Evolutionary conservation across 345 rosid species (phyloP), one percentile per base, ranked within the genome.

Genomic region (Salix udensis): DNA sequence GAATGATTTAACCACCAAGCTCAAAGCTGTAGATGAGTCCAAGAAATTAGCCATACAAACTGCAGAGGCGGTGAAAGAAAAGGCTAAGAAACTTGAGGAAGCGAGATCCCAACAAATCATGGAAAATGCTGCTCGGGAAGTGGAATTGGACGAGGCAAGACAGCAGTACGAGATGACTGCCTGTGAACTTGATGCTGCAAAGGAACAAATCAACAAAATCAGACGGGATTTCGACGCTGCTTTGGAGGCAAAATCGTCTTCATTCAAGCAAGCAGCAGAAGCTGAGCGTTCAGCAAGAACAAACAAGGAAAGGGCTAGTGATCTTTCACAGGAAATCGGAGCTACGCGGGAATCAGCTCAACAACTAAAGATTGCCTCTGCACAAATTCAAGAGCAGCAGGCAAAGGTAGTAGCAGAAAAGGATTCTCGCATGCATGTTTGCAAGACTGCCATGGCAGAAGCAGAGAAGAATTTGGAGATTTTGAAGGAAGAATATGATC

Each of bases 141-240:
- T 79, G 15, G 98, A 91, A 68, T 68, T 96, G 39, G 87, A 86
- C 18, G 42, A 72, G 15, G 94, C 89, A 4, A 86, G 94, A 80
- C 89, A 89, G 61, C 87, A 85, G 53, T 93, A 96, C 83, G 61
- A 70, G 50, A 31, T 75, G 5, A 83, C 85, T 10, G 87, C 93
- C 3, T 21, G 79, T 6, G 80, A 90, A 50, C 91, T 93, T 15
- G 89, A 89, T 50, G 77, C 90, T 3, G 87, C 89, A 5, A 96
- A 93, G 78, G 97, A 92, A 60, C 86, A 88, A 76, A 91, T 96
- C 65, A 89, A 86, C 23, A 85, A 83, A 77, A 76, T 91, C 70
- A 77, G 92, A 74, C 98, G 91, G 80, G 96, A 93, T 78, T 93
- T 93, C 39, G 97, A 89, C 70, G 86, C 94, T 0, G 85, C 86